Conservation (phyloP, 257 asterid genomes). For the Nicotiana paniculata region DNA sequence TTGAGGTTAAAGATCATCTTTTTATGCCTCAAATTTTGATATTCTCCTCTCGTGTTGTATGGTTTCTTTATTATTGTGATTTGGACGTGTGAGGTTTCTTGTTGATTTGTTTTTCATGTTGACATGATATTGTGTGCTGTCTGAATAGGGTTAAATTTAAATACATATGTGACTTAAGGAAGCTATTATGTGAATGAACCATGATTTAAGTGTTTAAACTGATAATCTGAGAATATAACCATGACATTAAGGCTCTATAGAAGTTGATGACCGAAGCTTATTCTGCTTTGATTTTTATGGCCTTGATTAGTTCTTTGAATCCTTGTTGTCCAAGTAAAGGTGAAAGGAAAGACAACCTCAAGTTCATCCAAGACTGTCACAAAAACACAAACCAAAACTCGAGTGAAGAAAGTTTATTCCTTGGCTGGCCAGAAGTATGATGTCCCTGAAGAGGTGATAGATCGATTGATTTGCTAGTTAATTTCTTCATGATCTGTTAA, state of each 20-base stretch:
- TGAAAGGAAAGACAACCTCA: conserved; percentile 36
- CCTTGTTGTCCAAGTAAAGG: conserved; percentile 51
- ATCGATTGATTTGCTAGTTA: not conserved
- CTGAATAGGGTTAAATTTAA: not conserved
- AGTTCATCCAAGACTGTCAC: conserved; percentile 45
- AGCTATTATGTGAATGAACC: not conserved
- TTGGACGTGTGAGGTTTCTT: not conserved
- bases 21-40: not conserved
- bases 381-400: conserved; percentile 50
- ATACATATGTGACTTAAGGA: not conserved
- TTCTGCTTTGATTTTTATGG: not conserved
- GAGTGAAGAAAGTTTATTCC: conserved; percentile 73
- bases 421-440: conserved; percentile 90
- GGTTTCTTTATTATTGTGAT: not conserved
- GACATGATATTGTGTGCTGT: not conserved
- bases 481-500: not conserved
- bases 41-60: not conserved
- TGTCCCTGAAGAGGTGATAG: conserved; percentile 79
- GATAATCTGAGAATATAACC: not conserved
- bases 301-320: conserved; percentile 4
- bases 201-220: not conserved
- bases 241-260: not conserved
- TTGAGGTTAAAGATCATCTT: not conserved
- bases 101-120: not conserved
- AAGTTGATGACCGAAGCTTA: not conserved